These are phyloP conservation scores for Ceratocystis lukuohia DNA, from an alignment of 2,329 filamentous ascomycete genomes.

Conservation along the genomic window DNA sequence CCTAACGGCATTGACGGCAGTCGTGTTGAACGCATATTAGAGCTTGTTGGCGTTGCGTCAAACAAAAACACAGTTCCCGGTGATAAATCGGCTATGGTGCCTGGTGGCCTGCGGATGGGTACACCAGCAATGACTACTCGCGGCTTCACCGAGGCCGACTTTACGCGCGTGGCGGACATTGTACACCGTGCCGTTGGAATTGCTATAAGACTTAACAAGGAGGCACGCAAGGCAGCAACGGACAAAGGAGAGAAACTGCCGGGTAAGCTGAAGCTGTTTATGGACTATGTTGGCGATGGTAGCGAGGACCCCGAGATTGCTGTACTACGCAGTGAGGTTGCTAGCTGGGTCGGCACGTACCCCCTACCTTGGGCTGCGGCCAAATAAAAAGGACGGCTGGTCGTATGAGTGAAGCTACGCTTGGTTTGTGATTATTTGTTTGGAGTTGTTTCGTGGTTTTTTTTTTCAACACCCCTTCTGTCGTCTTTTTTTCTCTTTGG, in stretches of 20 bases:
- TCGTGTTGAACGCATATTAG: constrained; percentile 77
- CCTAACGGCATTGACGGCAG: constrained; percentile 76
- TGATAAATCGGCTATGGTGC: constrained; percentile 83
- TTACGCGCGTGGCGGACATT: constrained; percentile 71
- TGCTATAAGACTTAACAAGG: constrained; percentile 60
- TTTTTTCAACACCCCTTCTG: constrained; percentile 1
- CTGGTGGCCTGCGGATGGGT: constrained; percentile 84
- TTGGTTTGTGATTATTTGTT: constrained; percentile 1
- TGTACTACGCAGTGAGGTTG: constrained; percentile 60
- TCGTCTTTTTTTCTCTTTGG: not conserved
- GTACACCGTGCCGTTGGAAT: constrained; percentile 74
- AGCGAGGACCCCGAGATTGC: constrained; percentile 57
- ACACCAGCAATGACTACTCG: constrained; percentile 96
- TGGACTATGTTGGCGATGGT: constrained; percentile 54
- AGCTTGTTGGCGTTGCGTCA: constrained; percentile 87
- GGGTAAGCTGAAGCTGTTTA: constrained; percentile 52
- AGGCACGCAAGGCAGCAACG: constrained; percentile 54
- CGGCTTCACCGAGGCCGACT: constrained; percentile 82
- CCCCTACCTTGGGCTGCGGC: constrained; percentile 50
- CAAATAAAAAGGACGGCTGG: constrained; percentile 14
- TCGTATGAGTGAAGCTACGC: not conserved
- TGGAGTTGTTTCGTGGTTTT: not conserved
- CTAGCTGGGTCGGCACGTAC: constrained; percentile 65
- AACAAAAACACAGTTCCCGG: constrained; percentile 99
- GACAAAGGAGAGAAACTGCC: constrained; percentile 53